Evolutionary conservation across 768 basidiomycete genomes (phyloP), one percentile per base, ranked within the genome.

Genomic region (Tylopilus subfusipes): DNA sequence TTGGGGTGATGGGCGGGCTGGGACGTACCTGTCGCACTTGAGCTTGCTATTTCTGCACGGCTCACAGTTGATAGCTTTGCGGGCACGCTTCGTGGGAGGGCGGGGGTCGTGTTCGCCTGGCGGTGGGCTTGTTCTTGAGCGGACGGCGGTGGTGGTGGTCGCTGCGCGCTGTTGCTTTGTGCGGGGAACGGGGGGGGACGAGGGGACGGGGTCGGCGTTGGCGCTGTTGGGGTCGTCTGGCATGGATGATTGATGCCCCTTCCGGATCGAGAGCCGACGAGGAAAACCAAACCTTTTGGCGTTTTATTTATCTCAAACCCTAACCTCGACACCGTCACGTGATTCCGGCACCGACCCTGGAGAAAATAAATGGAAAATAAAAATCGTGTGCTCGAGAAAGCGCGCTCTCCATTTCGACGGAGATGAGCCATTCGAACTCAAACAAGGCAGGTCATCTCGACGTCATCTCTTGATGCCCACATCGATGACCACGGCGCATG

Each of bases 41-140:
- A 92, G 82, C 73, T 92, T 90, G 77, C 85, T 88, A 62, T 84
- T 86, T 66, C 90, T 79, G 74, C 90, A 93, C 3, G 90, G 90
- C 63, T 90, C 89, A 66, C 90, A 93, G 73, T 93, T 93, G 62
- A 93, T 90, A 18, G 90, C 89, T 66, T 92, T 92, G 55, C 90
- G 78, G 0, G 90, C 86, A 43, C 90, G 84, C 71, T 92, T 93
- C 22, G 88, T 83, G 3, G 88, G 87, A 0, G 85, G 85, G 0
- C 83, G 76, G 24, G 79, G 76, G 65, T 86, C 84, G 42, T 77
- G 78, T 21, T 83, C 82, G 33, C 71, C 73, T 14, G 82, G 82
- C 1, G 82, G 79, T 0, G 69, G 69, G 29, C 63, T 65, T 0
- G 79, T 75, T 52, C 83, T 68, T 21, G 76, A 75, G 50, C 83